A percentile compares a stretch with the other conserved stretches of the same genome.
Evolutionary conservation across 78 protist genomes (phyloP).

Genomic region (Blattamonas nauphoetae): DNA sequence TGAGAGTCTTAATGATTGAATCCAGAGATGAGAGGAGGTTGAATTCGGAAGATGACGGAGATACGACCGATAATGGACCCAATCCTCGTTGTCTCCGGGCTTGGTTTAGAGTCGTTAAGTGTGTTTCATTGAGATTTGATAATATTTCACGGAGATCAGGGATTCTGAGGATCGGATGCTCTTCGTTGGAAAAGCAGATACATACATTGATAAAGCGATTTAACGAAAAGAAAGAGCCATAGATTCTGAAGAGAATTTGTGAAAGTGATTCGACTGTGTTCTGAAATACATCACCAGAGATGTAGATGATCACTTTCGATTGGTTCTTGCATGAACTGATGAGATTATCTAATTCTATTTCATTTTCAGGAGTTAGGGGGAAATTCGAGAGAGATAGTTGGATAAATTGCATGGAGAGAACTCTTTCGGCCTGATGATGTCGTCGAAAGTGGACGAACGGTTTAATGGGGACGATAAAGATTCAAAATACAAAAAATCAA

Average conservation of each 20-base stretch:
- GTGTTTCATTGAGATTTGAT: background rate
- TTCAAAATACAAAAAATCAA: too few species aligned
- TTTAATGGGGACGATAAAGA: too few species aligned
- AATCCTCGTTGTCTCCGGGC: background rate
- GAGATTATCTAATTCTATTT: too few species aligned
- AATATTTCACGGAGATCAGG: background rate
- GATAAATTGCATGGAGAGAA: too few species aligned
- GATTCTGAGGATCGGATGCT: background rate
- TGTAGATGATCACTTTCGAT: too few species aligned
- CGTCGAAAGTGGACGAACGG: too few species aligned
- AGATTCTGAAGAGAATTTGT: background rate
- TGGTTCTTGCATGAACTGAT: too few species aligned
- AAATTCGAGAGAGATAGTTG: too few species aligned
- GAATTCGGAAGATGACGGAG: background rate
- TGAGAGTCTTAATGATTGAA: background rate
- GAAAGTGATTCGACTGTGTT: background rate
- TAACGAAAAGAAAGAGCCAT: background rate
- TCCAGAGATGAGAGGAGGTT: background rate
- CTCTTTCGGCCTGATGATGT: too few species aligned
- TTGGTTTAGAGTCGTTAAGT: background rate
- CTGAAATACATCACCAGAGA: background rate
- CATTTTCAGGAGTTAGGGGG: too few species aligned
- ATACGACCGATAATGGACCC: background rate
- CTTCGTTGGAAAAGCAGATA: background rate
- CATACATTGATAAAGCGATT: background rate